These are phyloP conservation scores for Trichomonascaceae sp. DNA, from an alignment of 1,139 yeast genomes.

Conservation along the genomic window DNA sequence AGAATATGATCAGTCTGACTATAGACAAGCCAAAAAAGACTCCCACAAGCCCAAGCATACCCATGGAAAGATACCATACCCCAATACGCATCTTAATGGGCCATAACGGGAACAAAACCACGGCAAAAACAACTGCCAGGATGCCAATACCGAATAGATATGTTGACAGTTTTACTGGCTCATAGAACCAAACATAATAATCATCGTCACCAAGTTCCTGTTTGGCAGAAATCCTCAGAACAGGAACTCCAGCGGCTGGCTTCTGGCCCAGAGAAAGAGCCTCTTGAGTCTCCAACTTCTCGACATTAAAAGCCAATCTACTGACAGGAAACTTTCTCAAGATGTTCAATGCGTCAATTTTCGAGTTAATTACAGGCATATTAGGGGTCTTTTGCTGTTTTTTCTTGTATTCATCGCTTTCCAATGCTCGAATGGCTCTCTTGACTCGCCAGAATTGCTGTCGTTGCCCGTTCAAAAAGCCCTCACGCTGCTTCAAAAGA, in stretches of 20 bases:
- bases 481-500: slow-evolving; percentile 71
- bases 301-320: slow-evolving; percentile 64
- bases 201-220: slow-evolving; percentile 73
- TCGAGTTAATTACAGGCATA: slow-evolving; percentile 51
- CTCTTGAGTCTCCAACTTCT: slow-evolving; percentile 57
- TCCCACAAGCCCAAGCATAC: slow-evolving; percentile 65
- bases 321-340: slow-evolving; percentile 65
- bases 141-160: slow-evolving; percentile 58
- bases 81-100: slow-evolving; percentile 84
- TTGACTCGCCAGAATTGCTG: slow-evolving; percentile 79
- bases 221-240: slow-evolving; percentile 55
- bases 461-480: slow-evolving; percentile 61
- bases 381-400: slow-evolving; percentile 50
- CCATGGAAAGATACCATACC: slow-evolving; percentile 86
- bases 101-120: slow-evolving; percentile 95
- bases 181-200: slow-evolving; percentile 81
- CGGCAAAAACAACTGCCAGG: slow-evolving; percentile 60
- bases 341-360: slow-evolving; percentile 54
- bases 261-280: slow-evolving; percentile 56
- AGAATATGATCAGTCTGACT: slow-evolving; percentile 66
- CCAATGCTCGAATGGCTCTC: slow-evolving; percentile 71
- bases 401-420: slow-evolving; percentile 62
- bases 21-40: slow-evolving; percentile 74
- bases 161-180: slow-evolving; percentile 66
- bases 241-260: slow-evolving; percentile 74